phyloP scores from a whole-genome alignment of 176 grass and related monocot genomes.

The Puya raimondii region DNA sequence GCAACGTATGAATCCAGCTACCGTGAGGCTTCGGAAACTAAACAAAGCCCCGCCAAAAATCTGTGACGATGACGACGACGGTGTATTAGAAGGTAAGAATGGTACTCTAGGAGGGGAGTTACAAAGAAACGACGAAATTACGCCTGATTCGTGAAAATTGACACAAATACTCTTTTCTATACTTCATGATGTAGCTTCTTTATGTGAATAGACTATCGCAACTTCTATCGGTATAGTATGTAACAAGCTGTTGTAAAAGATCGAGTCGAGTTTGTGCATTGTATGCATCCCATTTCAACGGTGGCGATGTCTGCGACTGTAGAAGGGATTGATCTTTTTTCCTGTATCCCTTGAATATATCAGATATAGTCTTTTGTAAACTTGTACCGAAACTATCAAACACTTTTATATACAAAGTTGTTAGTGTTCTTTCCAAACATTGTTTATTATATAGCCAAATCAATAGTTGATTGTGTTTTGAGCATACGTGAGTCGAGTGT shows the following conservation, averaged over 20 bases:
- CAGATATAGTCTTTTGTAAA: not conserved
- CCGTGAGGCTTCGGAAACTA: slow-evolving; percentile 34
- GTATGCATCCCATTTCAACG: slow-evolving; percentile 3
- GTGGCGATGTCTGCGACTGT: slow-evolving; percentile 10
- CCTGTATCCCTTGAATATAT: slow-evolving; percentile 9
- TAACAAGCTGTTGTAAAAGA: not conserved
- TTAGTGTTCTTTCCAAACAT: too few species aligned
- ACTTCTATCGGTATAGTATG: not conserved
- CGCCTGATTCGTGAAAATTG: slow-evolving; percentile 6
- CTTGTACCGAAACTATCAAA: too few species aligned
- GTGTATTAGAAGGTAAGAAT: not conserved
- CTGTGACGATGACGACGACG: not conserved
- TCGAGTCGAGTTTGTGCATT: not conserved
- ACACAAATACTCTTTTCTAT: not conserved
- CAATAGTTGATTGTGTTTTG: too few species aligned
- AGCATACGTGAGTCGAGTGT: too few species aligned
- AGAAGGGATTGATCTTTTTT: slow-evolving; percentile 10
- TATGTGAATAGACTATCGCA: slow-evolving; percentile 20
- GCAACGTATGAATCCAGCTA: slow-evolving; percentile 27
- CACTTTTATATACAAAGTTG: too few species aligned
- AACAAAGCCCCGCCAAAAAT: slow-evolving; percentile 31
- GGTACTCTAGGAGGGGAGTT: too few species aligned
- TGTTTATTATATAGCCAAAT: too few species aligned
- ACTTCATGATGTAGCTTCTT: slow-evolving; percentile 6
- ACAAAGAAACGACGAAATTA: slow-evolving; percentile 12